Evolutionary conservation across 331 rosid species (phyloP), one percentile per base, ranked within the genome.

Genomic region (Erythrophleum ivorense): DNA sequence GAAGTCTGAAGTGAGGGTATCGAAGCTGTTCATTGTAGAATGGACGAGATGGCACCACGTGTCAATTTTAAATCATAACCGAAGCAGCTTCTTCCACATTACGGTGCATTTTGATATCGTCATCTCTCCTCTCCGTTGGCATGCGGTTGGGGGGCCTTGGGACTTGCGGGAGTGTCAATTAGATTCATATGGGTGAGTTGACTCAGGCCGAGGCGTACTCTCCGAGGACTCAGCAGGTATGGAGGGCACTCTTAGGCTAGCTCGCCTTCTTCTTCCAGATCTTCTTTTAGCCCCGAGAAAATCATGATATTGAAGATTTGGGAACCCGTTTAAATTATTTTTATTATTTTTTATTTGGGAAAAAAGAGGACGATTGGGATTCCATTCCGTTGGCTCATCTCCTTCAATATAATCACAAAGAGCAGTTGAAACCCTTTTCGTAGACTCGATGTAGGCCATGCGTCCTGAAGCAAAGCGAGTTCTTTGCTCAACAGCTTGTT

Each of bases 181-280:
- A 14, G 59, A 36, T 72, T 65, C 24, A 15, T 15, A 93, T 93
- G 98, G 94, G 96, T 67, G 98, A 96, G 97, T 94, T 96, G 95
- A 90, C 92, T 88, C 97, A 87, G 91, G 62, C 88, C 45, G 97
- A 94, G 91, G 94, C 85, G 82, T 91, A 88, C 92, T 87, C 94
- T 79, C 94, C 93, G 29, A 75, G 90, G 70, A 88, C 92, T 72
- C 88, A 84, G 77, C 97, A 92, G 81, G 89, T 88, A n/a, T 93
- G 98, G 98, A 89, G 89, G 80, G 87, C 97, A 14, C 75, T 96
- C 46, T 70, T 92, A 80, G 92, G 93, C 83, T 92, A 98, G 98
- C 71, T 96, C 2, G 86, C 91, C 68, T 91, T 89, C 91, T 90
- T 96, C 91, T 92, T 90, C 81, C 99, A 91, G 91, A 92, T 95